Evolutionary conservation across 108 stramenopile genomes (phyloP), one percentile per base, ranked within the genome.

Genomic region (Licmophora abbreviata): DNA sequence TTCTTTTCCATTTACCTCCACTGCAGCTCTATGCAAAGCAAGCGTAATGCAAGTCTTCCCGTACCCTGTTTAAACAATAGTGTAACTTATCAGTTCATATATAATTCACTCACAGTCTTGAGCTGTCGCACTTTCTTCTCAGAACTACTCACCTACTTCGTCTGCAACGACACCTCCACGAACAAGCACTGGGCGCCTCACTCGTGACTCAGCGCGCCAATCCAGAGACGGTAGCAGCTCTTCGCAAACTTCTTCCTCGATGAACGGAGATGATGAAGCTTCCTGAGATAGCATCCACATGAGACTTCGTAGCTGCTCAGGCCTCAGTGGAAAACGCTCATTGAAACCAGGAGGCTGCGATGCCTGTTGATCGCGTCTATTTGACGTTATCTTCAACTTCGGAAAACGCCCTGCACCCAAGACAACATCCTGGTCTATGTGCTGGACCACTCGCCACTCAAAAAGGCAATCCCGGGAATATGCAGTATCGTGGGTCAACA

Each of bases 261-360:
- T 32, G 48, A 54, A 64, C 15, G 58, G 41, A 24, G 20, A 45
- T 5, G 20, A 49, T n/a, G 36, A 45, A 1, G 35, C 24, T 58
- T 74, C 73, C 49, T 64, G 66, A 25, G n/a, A 10, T 7, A 65
- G 63, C 73, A 74, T 74, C 73, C 73, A 74, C 14, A 10, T 56
- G 31, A 74, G 30, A 6, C 48, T 51, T 20, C 73, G 43, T 14
- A 63, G 56, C 48, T 74, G 73, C 58, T 74, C 73, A 4, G 33
- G 48, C 9, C 68, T 40, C 17, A 74, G 44, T 28, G 47, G 26
- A 36, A 40, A 57, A 24, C 50, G 55, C n/a, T n/a, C n/a, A 7
- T 10, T 32, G 56, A 72, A 72, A 25, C 48, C 25, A 3, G 65
- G 59, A 3, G 71, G 65, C 61, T 72, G 71, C 8, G 23, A 29